phyloP scores from a whole-genome alignment of 495 filamentous ascomycete species.

The Letharia columbiana region DNA sequence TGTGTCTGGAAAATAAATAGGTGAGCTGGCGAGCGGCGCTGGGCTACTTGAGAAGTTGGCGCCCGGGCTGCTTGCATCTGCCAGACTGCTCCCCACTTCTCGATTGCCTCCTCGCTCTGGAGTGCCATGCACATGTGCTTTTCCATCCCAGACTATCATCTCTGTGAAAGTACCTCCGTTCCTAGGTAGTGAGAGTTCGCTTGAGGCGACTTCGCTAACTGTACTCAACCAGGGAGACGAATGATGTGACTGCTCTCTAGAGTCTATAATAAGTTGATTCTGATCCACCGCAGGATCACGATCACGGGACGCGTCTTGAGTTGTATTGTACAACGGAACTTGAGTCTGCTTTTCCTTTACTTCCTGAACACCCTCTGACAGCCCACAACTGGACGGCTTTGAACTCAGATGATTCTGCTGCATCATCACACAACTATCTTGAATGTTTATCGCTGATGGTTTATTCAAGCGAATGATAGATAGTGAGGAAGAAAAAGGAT shows the following conservation, averaged over 20 bases:
- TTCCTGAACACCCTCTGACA: slow-evolving; percentile 1
- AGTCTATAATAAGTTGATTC: not conserved
- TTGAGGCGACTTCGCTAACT: slow-evolving; percentile 14
- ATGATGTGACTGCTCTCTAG: not conserved
- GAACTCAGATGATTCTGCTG: not conserved
- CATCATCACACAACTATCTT: not conserved
- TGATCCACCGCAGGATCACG: not conserved
- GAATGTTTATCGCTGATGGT: not conserved
- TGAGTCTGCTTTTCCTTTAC: not conserved
- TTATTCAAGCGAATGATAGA: slow-evolving; percentile 1
- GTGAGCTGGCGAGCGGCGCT: slow-evolving; percentile 1
- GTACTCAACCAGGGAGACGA: slow-evolving; percentile 23
- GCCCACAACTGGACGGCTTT: not conserved
- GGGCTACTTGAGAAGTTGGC: slow-evolving; percentile 15
- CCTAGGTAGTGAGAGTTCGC: slow-evolving; percentile 1
- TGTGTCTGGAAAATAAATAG: not conserved
- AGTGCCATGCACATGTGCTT: slow-evolving; percentile 30
- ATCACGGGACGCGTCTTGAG: not conserved
- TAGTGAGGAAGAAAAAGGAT: slow-evolving; percentile 28
- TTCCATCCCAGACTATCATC: slow-evolving; percentile 26
- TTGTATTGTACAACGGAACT: slow-evolving; percentile 1
- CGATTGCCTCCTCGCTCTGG: slow-evolving; percentile 28
- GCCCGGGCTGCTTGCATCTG: slow-evolving; percentile 30
- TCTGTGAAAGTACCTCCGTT: slow-evolving; percentile 30
- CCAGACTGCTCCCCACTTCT: slow-evolving; percentile 33